Base-by-base conservation (phyloP, 2,329 filamentous ascomycete genomes). In the Talaromyces sp. region DNA sequence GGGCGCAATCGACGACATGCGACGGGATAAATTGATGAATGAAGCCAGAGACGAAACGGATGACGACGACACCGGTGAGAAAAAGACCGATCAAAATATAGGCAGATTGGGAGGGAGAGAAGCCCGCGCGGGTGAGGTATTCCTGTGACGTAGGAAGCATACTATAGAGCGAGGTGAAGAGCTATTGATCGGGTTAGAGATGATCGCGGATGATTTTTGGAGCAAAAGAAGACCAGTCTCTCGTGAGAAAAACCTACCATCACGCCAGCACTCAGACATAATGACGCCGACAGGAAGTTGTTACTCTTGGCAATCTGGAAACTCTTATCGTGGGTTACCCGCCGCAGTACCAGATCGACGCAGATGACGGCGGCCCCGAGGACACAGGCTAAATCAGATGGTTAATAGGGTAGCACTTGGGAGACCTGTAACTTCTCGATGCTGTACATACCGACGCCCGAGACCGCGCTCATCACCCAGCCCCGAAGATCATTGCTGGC, bases 261-360 rank as follows among this genome's bases (percentile, higher is more conserved):
- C 41, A 97, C 92, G 39, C 94, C 93, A 62, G 96, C 96, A 70
- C 91, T 97, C 59, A 99, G 76, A 73, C 92, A 96, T 55, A 97
- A 76, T 0, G 93, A 97, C 19, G 86, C 86, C 1, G 92, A 92
- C 4, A 97, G 80, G 70, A 99, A 99, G 19, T 80, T 80, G 76
- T 90, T 93, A 75, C 90, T 97, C 57, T 96, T 89, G 68, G 95
- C 86, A 61, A 99, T 95, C 63, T 86, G 84, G 71, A 97, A 99
- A 68, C 86, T 81, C 64, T 81, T 84, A 73, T 88, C 86, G 47
- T 87, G 84, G 3, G 90, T 89, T 45, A 96, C 78, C 47, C 82
- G 80, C 52, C 86, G 86, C 45, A 96, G 79, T 49, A 96, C 66
- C 35, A 91, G 68, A 72, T 99, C 94, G 64, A 96, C 81, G 69